Evolutionary conservation across 164 flowering plant genomes (phyloP).

Genomic region (Annona squamosa): DNA sequence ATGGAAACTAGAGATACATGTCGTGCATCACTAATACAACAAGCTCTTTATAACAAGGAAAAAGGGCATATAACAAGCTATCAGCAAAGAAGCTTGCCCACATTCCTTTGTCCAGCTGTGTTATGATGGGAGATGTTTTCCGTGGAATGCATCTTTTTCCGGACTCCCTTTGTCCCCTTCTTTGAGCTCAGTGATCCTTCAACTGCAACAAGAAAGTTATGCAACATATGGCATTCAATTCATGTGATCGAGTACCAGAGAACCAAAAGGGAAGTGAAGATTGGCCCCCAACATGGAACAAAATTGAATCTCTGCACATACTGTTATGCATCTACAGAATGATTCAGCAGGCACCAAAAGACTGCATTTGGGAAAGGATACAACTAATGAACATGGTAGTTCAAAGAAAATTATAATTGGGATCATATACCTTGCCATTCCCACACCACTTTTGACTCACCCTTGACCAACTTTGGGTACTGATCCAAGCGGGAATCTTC

Average conservation of each 20-base stretch:
- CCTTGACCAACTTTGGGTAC: conserved; percentile 83
- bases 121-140: conserved; percentile 8
- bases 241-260: background rate
- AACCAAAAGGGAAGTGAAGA: background rate
- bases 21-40: background rate
- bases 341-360: no score
- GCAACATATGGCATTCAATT: background rate
- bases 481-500: conserved; percentile 90
- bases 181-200: conserved; percentile 74
- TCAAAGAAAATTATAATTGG: background rate
- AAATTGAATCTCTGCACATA: no score
- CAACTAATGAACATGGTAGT: no score
- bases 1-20: background rate
- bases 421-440: conserved; percentile 92
- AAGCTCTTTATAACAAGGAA: background rate
- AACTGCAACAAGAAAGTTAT: conserved; percentile 25
- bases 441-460: conserved; percentile 93
- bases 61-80: background rate
- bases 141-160: conserved; percentile 21
- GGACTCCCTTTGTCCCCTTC: conserved; percentile 21
- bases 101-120: conserved; percentile 5
- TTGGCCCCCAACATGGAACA: no score
- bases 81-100: conserved; percentile 11
- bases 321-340: no score
- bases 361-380: no score